Evolutionary conservation across 495 filamentous ascomycete species (phyloP).

Genomic region (Penicillium chermesinum): DNA sequence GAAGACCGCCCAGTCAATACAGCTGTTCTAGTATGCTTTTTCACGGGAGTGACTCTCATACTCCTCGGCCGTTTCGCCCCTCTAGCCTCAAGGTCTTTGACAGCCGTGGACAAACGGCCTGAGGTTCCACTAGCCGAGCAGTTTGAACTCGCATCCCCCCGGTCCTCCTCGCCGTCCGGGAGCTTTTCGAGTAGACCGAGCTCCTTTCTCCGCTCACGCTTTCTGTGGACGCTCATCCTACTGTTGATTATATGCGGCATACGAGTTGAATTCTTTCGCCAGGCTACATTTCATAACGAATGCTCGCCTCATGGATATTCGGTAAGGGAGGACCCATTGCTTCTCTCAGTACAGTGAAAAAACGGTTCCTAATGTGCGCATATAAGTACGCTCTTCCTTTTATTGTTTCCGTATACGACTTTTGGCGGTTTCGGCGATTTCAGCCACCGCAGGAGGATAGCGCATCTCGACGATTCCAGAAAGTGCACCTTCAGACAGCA

Average conservation of each 20-base stretch:
- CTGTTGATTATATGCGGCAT: slow-evolving; percentile 28
- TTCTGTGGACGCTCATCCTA: slow-evolving; percentile 26
- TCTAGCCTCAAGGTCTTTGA: slow-evolving; percentile 10
- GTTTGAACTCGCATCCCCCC: slow-evolving; percentile 16
- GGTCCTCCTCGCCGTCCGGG: slow-evolving; percentile 1
- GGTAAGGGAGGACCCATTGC: slow-evolving; percentile 23
- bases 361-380: too few species aligned
- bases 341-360: too few species aligned
- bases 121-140: slow-evolving; percentile 16
- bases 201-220: slow-evolving; percentile 2
- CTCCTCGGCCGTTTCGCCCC: slow-evolving; percentile 28
- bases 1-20: slow-evolving; percentile 41
- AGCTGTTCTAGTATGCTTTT: slow-evolving; percentile 31
- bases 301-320: slow-evolving; percentile 37
- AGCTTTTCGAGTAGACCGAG: slow-evolving; percentile 5
- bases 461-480: slow-evolving; percentile 17
- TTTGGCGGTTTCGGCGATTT: slow-evolving; percentile 31
- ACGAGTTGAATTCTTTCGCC: slow-evolving; percentile 37
- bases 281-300: slow-evolving; percentile 32
- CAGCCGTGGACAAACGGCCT: slow-evolving; percentile 17
- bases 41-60: slow-evolving; percentile 30
- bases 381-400: slow-evolving; percentile 38
- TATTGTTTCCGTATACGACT: slow-evolving; percentile 41
- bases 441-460: slow-evolving; percentile 19
- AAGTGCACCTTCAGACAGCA: slow-evolving; percentile 12